phyloP scores from a whole-genome alignment of 2,329 filamentous ascomycete genomes.

The Fusarium caatingaense region DNA sequence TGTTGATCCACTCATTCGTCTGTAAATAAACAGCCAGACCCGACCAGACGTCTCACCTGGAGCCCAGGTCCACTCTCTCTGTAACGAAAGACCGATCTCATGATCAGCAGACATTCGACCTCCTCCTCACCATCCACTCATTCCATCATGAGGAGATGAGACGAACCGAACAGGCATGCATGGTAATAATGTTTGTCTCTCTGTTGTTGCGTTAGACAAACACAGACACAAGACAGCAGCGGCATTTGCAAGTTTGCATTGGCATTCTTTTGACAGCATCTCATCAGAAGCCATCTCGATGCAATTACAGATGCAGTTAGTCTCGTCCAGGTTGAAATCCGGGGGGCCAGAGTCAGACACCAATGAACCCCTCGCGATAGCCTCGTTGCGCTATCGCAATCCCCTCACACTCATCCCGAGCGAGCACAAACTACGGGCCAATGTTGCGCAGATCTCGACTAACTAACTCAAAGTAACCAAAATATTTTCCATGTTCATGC shows the following conservation, averaged over 20 bases:
- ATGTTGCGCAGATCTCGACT: conserved; percentile 24
- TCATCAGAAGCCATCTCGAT: conserved; percentile 34
- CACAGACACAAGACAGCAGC: conserved; percentile 19
- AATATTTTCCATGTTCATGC: conserved; percentile 22
- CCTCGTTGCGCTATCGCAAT: conserved; percentile 27
- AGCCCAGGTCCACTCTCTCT: conserved; percentile 21
- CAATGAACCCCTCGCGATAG: conserved; percentile 31
- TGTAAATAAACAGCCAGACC: conserved; percentile 25
- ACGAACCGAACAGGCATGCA: conserved; percentile 8
- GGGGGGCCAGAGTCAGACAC: conserved; percentile 4
- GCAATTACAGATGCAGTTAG: conserved; percentile 29
- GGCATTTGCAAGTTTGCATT: conserved; percentile 28
- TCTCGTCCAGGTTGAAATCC: conserved; percentile 21
- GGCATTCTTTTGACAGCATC: background rate
- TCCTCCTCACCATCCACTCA: background rate
- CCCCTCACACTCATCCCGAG: background rate
- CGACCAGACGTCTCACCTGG: conserved; percentile 24
- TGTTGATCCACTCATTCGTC: conserved; percentile 33
- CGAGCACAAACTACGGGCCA: background rate
- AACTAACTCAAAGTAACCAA: background rate
- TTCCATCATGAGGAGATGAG: conserved; percentile 11
- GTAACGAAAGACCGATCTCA: conserved; percentile 30
- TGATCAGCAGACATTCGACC: conserved; percentile 36
- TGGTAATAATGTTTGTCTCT: conserved; percentile 17
- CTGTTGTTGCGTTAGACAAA: conserved; percentile 20